These are phyloP conservation scores for Euphorbia corollata DNA, from an alignment of 441 rosid species.

Conservation along the genomic window DNA sequence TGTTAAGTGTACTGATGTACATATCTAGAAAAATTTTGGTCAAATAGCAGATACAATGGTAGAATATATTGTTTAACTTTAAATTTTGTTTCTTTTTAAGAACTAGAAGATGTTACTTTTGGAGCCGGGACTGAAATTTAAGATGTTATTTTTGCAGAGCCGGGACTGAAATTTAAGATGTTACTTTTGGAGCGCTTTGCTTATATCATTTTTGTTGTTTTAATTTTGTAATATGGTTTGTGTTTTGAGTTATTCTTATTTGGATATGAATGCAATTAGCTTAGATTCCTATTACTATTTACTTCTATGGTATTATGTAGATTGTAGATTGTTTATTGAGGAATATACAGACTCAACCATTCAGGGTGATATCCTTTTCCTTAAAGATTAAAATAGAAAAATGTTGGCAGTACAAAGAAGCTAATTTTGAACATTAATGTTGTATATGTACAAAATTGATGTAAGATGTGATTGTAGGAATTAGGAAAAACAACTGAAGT, in stretches of 20 bases:
- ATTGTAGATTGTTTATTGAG: slow-evolving; percentile 1
- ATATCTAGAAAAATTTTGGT: not conserved
- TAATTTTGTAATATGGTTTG: not conserved
- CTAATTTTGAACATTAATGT: too few relatives aligned
- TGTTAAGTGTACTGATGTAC: slow-evolving; percentile 1
- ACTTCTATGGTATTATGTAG: too few relatives aligned
- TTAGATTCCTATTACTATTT: not conserved
- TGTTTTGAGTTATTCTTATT: not conserved
- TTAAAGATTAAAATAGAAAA: not conserved
- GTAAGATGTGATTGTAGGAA: not conserved
- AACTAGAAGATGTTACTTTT: not conserved
- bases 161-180: not conserved
- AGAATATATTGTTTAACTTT: not conserved
- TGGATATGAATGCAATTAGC: not conserved
- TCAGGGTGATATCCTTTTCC: slow-evolving; percentile 1
- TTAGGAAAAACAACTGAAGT: not conserved
- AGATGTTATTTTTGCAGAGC: not conserved
- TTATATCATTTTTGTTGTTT: not conserved
- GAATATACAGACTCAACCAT: not conserved
- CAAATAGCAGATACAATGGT: not conserved
- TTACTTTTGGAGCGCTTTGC: not conserved
- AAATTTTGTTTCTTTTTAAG: not conserved
- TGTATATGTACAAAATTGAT: not conserved
- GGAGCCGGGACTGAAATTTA: not conserved
- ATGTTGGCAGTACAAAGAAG: too few relatives aligned